These are phyloP conservation scores for Xylaria sp. DNA, from an alignment of 2,329 filamentous ascomycete species.

Conservation along the genomic window DNA sequence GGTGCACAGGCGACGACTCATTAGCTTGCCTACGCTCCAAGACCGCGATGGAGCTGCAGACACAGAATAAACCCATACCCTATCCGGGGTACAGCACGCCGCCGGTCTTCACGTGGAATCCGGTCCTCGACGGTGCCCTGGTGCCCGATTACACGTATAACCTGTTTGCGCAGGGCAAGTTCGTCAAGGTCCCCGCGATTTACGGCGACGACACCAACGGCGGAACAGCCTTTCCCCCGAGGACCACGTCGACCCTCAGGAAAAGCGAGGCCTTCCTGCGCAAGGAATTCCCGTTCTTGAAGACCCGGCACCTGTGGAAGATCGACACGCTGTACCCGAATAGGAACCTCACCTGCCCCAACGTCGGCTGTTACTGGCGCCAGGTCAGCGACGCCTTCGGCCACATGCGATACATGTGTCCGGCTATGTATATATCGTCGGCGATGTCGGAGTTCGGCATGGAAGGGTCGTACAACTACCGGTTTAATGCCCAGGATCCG, in stretches of 20 bases:
- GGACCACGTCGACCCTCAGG: constrained; percentile 46
- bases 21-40: constrained; percentile 51
- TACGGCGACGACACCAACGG: constrained; percentile 65
- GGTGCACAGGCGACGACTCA: constrained; percentile 43
- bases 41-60: constrained; percentile 45
- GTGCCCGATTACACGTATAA: constrained; percentile 54
- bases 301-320: constrained; percentile 48
- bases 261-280: constrained; percentile 59
- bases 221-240: constrained; percentile 63
- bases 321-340: constrained; percentile 62
- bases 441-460: constrained; percentile 40
- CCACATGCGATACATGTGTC: constrained; percentile 68
- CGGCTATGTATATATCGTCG: constrained; percentile 57
- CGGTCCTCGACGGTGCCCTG: constrained; percentile 57
- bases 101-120: constrained; percentile 57
- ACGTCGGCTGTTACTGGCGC: constrained; percentile 58
- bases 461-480: constrained; percentile 65
- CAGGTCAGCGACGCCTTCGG: constrained; percentile 62
- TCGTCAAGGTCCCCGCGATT: constrained; percentile 57
- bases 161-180: constrained; percentile 50
- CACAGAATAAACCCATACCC: constrained; percentile 45
- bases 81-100: constrained; percentile 38
- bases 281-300: constrained; percentile 61
- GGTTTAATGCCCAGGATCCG: constrained; percentile 68
- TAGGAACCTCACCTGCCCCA: constrained; percentile 49